A percentile compares a stretch with the other conserved stretches of the same genome.
Evolutionary conservation across 805 yeast species (phyloP).

Genomic region (Komagataella kurtzmanii): DNA sequence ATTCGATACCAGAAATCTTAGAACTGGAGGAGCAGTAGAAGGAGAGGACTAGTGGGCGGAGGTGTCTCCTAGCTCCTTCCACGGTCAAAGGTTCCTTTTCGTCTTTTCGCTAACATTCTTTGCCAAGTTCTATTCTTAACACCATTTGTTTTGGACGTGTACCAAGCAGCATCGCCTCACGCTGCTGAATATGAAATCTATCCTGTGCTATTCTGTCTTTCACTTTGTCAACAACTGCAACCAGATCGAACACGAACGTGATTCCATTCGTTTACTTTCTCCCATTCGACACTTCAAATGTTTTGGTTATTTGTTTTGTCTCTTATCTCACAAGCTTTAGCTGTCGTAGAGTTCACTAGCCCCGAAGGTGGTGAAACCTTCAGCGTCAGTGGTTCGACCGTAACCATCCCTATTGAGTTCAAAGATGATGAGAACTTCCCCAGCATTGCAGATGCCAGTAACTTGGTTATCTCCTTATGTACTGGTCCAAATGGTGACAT

Average conservation of each 20-base stretch:
- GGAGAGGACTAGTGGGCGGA: background rate
- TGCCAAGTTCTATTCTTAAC: background rate
- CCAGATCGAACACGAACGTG: background rate
- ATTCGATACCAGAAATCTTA: background rate
- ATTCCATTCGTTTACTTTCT: background rate
- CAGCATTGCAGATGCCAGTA: conserved; percentile 24
- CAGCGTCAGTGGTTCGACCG: conserved; percentile 23
- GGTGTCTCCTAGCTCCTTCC: background rate
- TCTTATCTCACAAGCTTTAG: conserved; percentile 16
- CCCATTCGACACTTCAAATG: background rate
- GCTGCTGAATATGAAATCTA: background rate
- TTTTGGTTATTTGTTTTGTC: background rate
- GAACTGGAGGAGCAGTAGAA: background rate
- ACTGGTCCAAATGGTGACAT: conserved; percentile 50
- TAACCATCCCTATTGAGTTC: conserved; percentile 36
- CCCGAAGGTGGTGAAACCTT: conserved; percentile 27
- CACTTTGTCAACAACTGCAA: background rate
- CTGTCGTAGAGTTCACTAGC: conserved; percentile 31
- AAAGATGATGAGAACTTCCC: conserved; percentile 39
- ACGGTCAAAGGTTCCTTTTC: background rate
- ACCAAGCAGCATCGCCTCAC: background rate
- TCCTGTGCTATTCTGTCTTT: background rate
- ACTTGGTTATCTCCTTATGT: conserved; percentile 45
- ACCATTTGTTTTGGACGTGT: background rate
- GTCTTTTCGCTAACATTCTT: background rate